Base-by-base conservation (phyloP, 2,329 filamentous ascomycete genomes). In the Fusarium avenaceum region DNA sequence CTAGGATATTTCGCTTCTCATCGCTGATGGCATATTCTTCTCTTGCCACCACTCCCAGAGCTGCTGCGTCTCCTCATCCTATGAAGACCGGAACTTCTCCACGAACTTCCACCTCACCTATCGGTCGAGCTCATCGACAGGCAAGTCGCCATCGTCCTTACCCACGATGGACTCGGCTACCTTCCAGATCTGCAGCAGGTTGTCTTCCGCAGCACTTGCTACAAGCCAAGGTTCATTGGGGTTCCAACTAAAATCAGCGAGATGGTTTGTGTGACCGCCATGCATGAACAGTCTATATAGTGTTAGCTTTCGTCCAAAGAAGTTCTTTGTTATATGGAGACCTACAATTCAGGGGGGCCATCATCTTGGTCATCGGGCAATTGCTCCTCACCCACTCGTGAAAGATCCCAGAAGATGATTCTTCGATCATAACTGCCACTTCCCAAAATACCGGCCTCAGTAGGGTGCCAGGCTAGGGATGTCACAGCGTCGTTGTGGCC, bases 171-270 rank as follows among this genome's bases (percentile, higher is more conserved):
- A 88, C 75, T 93, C 90, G 6, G 92, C 89, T 22, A 94, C 91
- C 80, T 93, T 94, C 92, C 92, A 98, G 72, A 97, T 92, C 80
- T 99, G 96, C 67, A 99, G 87, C 70, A 98, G 84, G 76, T 99
- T 99, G 81, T 99, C 96, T 78, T 99, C 96, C 1, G 95, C 96
- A 17, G 96, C 94, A 64, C 92, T 97, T 78, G 94, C 94, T 71
- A 99, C 92, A 56, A 97, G 88, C 96, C 96, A 99, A 6, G 95
- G 94, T 75, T 97, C 94, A 77, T 97, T 97, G 72, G 89, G 89
- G 80, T 99, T 99, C 95, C 95, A 99, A 81, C 92, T 95, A 76
- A 99, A 99, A 80, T 99, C 96, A 35, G 93, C 94, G 65, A 99
- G 89, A 71, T 96, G 92, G 81, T 97, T 97, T 13, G 96, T 99